Base-by-base conservation (phyloP, 495 filamentous ascomycete genomes). In the Penicillium canescens region DNA sequence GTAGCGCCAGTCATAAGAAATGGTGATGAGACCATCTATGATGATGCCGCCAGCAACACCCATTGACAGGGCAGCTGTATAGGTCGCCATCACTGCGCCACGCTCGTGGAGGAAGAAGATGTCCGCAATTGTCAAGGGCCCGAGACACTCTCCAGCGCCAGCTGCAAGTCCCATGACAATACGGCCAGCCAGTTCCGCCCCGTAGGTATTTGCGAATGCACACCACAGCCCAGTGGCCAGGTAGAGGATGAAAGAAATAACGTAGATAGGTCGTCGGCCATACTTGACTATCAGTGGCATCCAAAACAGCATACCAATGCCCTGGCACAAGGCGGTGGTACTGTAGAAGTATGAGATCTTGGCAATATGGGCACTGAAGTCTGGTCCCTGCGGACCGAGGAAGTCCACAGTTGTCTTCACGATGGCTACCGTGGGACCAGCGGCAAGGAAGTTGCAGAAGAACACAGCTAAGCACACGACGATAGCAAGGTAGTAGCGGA, bases 51-150 rank as follows among this genome's bases (percentile, higher is more conserved):
- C 52, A 0, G 71, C 62, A 1, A 78, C 77, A 6, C 78, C 79
- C 3, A 71, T 62, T 0, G 72, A 67, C 4, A 81, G 66, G 16
- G 78, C 75, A 3, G 70, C 70, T 76, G 61, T 82, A 83, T 14
- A 58, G 34, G 12, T 62, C 37, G 71, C 69, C 54, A 71, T 75
- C 33, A 82, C 65, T 0, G 66, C 66, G 24, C 80, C 82, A 21
- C 82, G 70, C 59, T 85, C 80, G 42, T 85, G 82, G 12, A 85
- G 63, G 65, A 82, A 85, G 63, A 82, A 85, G 14, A 82, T 57
- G 52, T 85, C 81, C 14, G 78, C 72, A 44, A 83, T 82, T 0
- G 78, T 78, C n/a, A 80, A 63, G 4, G 77, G 78, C 1, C 70
- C 75, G 16, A 83, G 72, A 26, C 72, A 75, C 59, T 84, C 81